Evolutionary conservation across 345 rosid genomes (phyloP), one percentile per base, ranked within the genome.

Genomic region (Dipteronia sinensis): DNA sequence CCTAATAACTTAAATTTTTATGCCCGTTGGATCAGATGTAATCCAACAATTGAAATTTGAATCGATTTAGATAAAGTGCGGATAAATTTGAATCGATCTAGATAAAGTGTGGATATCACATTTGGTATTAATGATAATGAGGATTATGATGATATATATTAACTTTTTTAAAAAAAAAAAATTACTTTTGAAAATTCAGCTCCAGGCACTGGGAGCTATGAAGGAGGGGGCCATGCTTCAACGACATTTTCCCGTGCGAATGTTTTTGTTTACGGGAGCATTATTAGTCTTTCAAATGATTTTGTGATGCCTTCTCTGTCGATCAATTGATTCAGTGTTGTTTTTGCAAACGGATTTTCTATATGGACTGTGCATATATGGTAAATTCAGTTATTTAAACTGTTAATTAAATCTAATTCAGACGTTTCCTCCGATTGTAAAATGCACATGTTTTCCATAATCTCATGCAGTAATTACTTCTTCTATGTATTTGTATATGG

Each of bases 1-100:
- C 27, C 27, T 27, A 27, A 87, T 86, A 5, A 20, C 11, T 66
- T 11, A 13, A 59, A 19, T 3, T 38, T 19, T 59, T 59, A 10
- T 9, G 10, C n/a, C 15, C 3, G 27, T 59, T 59, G n/a, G n/a
- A n/a, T n/a, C n/a, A n/a, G n/a, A n/a, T n/a, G n/a, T n/a, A n/a
- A n/a, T n/a, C n/a, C 12, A 19, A 59, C 12, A 7, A 25, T 27
- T 63, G 5, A 22, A 63, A 63, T 23, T 63, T 22, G 67, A 8
- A 22, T 11, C 5, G 1, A 22, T 63, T 5, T 10, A 9, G 31
- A 22, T 23, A 22, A 25, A 63, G 46, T 46, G 4, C 6, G 67
- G 74, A 27, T 61, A 47, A 63, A 63, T 23, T 63, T 22, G 67
- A 8, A 22, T 11, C 5, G 1, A 22, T 63, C 15, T 10, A 9